A percentile compares a stretch with the other conserved stretches of the same genome.
Evolutionary conservation across 495 filamentous ascomycete species (phyloP).

Genomic region (Lasiosphaeris hirsuta): DNA sequence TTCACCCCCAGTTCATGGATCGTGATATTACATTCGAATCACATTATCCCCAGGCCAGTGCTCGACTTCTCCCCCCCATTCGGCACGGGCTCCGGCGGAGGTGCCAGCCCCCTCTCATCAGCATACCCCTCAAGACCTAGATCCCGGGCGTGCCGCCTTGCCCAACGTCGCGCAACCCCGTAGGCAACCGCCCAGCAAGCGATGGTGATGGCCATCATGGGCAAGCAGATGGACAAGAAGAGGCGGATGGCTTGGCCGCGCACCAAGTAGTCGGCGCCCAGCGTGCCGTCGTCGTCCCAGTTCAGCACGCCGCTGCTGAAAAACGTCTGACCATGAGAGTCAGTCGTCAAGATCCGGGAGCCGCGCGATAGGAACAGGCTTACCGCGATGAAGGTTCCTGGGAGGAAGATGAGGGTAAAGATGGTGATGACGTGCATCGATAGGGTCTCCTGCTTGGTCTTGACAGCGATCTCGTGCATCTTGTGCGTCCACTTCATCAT

Average conservation of each 20-base stretch:
- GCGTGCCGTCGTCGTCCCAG: constrained; percentile 18
- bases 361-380: constrained; percentile 5
- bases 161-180: neutral
- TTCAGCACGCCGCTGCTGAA: constrained; percentile 34
- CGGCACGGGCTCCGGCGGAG: neutral
- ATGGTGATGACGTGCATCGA: constrained; percentile 44
- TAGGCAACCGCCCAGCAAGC: constrained; percentile 18
- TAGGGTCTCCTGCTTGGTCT: constrained; percentile 39
- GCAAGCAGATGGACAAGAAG: constrained; percentile 24
- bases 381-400: constrained; percentile 42
- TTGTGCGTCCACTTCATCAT: constrained; percentile 32
- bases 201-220: constrained; percentile 24
- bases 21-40: neutral
- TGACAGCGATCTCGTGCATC: constrained; percentile 35
- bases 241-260: constrained; percentile 16
- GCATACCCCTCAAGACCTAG: neutral
- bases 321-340: constrained; percentile 25
- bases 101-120: constrained; percentile 2
- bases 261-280: constrained; percentile 20
- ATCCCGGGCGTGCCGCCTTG: constrained; percentile 1
- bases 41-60: constrained; percentile 4
- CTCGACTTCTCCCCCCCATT: neutral
- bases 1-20: no score
- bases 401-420: constrained; percentile 40
- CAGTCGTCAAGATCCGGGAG: neutral